phyloP scores from a whole-genome alignment of 2,329 filamentous ascomycete genomes.

The Xylaria sp. region DNA sequence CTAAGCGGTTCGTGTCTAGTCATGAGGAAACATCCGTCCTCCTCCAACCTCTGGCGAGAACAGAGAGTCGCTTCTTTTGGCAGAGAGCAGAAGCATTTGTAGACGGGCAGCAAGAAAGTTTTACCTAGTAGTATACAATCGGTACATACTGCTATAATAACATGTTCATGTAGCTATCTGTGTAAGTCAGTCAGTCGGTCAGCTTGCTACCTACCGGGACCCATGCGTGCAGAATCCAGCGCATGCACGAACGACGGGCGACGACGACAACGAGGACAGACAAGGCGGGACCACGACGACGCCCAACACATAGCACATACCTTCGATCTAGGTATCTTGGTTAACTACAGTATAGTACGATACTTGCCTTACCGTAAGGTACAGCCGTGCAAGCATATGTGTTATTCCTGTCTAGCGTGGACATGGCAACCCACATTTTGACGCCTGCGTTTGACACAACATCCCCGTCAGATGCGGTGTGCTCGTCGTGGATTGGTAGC shows the following conservation, averaged over 20 bases:
- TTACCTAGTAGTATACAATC: too few species aligned
- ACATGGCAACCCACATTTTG: constrained; percentile 12
- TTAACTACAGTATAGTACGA: too few species aligned
- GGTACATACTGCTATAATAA: too few species aligned
- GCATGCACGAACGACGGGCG: constrained; percentile 23
- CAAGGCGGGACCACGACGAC: constrained; percentile 12
- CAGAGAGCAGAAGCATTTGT: too few species aligned
- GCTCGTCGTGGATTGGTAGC: constrained; percentile 20
- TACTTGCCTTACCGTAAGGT: too few species aligned
- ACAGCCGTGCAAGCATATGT: neutral
- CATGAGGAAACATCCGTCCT: neutral
- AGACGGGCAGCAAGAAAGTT: too few species aligned
- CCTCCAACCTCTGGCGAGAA: constrained; percentile 1
- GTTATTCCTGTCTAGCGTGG: neutral
- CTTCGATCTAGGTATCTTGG: too few species aligned
- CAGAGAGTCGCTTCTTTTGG: too few species aligned
- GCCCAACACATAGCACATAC: constrained; percentile 19
- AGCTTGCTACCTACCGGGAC: neutral
- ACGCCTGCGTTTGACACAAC: constrained; percentile 10
- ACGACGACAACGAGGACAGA: too few species aligned
- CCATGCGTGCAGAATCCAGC: constrained; percentile 26
- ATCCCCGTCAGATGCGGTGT: constrained; percentile 24
- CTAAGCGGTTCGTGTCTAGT: constrained; percentile 2
- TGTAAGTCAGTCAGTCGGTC: neutral
- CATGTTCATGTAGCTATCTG: too few species aligned